phyloP scores from a whole-genome alignment of 75 land plant genomes.

The Chamaecyparis obtusa region DNA sequence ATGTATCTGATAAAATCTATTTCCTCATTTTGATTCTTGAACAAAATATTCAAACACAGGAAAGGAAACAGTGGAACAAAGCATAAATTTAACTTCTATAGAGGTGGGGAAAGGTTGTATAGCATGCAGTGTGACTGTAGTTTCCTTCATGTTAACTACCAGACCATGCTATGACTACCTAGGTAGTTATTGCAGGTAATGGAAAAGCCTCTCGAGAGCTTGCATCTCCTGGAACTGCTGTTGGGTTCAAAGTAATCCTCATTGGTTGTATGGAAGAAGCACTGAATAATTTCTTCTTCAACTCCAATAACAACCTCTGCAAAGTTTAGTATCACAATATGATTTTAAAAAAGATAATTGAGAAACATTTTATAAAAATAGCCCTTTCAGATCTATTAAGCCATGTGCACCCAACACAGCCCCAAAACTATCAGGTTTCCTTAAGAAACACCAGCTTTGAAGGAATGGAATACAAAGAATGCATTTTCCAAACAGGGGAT shows the following conservation, averaged over 20 bases:
- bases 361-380: background rate
- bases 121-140: background rate
- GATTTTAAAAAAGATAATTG: background rate
- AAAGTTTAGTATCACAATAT: background rate
- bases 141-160: background rate
- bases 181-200: background rate
- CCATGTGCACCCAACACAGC: background rate
- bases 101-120: background rate
- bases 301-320: background rate
- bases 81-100: background rate
- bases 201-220: background rate
- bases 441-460: background rate
- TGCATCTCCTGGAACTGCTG: background rate
- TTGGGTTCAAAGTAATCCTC: background rate
- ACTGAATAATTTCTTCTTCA: background rate
- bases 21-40: background rate
- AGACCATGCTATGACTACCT: background rate
- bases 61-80: background rate
- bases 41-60: background rate
- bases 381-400: background rate
- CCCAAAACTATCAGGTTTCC: background rate
- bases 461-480: background rate
- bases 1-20: background rate
- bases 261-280: background rate
- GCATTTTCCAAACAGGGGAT: background rate